phyloP scores from a whole-genome alignment of 2,329 filamentous ascomycete genomes.

The Cordyceps javanica region DNA sequence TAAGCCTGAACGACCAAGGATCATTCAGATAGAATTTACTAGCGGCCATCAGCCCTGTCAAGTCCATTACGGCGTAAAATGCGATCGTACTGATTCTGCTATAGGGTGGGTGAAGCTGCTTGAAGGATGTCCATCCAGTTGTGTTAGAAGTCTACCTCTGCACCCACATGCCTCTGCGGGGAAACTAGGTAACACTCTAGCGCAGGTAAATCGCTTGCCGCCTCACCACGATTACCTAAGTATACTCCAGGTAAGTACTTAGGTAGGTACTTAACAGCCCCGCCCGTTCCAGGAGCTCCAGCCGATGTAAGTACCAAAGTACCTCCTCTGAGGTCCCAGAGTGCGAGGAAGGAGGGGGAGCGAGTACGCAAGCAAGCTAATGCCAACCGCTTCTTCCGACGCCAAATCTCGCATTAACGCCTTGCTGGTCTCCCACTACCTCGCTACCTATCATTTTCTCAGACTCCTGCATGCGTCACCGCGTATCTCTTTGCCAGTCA shows the following conservation, averaged over 20 bases:
- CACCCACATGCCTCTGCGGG: no score
- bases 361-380: conserved; percentile 1
- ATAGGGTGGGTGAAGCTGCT: not conserved
- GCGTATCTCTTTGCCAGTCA: not conserved
- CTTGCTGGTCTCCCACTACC: not conserved
- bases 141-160: not conserved
- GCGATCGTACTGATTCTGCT: not conserved
- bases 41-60: not conserved
- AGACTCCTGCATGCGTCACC: not conserved
- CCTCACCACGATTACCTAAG: no score
- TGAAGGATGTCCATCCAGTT: not conserved
- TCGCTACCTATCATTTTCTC: not conserved
- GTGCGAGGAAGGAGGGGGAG: conserved; percentile 1
- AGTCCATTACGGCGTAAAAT: not conserved
- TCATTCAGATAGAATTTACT: not conserved
- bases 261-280: no score
- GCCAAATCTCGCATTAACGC: conserved; percentile 1
- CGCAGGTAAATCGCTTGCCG: not conserved
- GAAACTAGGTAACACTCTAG: no score
- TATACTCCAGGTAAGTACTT: no score
- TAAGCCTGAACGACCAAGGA: not conserved
- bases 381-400: conserved; percentile 10
- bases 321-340: not conserved
- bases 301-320: not conserved
- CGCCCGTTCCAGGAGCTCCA: not conserved